phyloP scores from a whole-genome alignment of 192 early-diverging fungal genomes.

The Dissophora globulifera region DNA sequence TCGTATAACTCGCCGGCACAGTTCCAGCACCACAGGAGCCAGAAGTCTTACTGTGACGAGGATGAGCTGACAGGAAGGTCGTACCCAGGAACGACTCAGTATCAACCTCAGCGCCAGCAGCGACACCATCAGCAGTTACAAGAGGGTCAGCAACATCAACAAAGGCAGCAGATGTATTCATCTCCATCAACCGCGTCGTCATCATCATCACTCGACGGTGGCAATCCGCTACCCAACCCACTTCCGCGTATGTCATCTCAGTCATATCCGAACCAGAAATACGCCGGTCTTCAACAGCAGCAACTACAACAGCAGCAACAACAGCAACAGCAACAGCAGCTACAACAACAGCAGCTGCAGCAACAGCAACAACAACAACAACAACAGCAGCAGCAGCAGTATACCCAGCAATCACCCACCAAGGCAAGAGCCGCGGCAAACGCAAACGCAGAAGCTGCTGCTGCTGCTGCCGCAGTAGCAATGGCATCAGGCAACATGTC shows the following conservation, averaged over 20 bases:
- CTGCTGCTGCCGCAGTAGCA: slow-evolving; percentile 12
- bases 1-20: slow-evolving; percentile 6
- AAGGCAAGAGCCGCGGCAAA: not conserved
- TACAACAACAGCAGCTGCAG: slow-evolving; percentile 3
- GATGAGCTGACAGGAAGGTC: slow-evolving; percentile 14
- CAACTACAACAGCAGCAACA: slow-evolving; percentile 26
- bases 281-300: not conserved
- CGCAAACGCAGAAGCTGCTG: not conserved
- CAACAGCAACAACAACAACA: slow-evolving; percentile 17
- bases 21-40: not conserved
- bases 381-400: slow-evolving; percentile 3
- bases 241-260: not conserved
- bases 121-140: slow-evolving; percentile 1
- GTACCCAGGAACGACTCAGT: slow-evolving; percentile 2
- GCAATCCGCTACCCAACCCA: slow-evolving; percentile 21
- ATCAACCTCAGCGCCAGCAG: slow-evolving; percentile 3
- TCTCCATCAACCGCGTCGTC: slow-evolving; percentile 28
- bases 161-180: slow-evolving; percentile 21
- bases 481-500: slow-evolving; percentile 41
- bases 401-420: slow-evolving; percentile 11
- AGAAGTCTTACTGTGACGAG: slow-evolving; percentile 20
- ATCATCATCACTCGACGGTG: slow-evolving; percentile 14
- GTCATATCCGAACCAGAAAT: not conserved
- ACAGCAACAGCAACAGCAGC: slow-evolving; percentile 13
- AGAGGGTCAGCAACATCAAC: slow-evolving; percentile 15